Percentiles rank a stretch among this genome's conserved stretches.
phyloP scores from a whole-genome alignment of 805 yeast species.

The Candida palmyrensis region DNA sequence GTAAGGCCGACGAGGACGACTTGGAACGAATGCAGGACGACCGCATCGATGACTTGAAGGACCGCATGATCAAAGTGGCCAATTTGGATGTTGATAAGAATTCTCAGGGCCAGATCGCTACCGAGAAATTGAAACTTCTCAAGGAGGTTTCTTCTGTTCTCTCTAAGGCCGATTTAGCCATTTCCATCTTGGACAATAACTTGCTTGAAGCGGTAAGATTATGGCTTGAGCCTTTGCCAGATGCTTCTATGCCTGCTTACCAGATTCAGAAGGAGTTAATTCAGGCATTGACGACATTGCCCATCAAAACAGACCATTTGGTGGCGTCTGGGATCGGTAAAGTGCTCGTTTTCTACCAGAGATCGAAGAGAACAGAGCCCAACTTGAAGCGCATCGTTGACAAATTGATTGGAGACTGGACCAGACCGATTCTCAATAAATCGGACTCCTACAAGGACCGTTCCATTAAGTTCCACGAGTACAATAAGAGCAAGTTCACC shows the following conservation, averaged over 20 bases:
- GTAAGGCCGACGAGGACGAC: constrained; percentile 84
- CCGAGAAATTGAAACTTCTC: constrained; percentile 71
- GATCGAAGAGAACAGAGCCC: constrained; percentile 85
- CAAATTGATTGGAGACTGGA: constrained; percentile 92
- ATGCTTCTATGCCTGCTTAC: constrained; percentile 95
- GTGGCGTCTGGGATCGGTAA: constrained; percentile 94
- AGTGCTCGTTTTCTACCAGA: constrained; percentile 87
- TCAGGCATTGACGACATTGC: constrained; percentile 66
- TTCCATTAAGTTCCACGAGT: constrained; percentile 61
- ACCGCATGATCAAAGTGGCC: constrained; percentile 86
- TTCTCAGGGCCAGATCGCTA: constrained; percentile 63
- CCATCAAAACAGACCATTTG: constrained; percentile 92
- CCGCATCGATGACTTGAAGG: constrained; percentile 72
- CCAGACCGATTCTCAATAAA: constrained; percentile 94
- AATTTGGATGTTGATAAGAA: constrained; percentile 61
- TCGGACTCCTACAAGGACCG: constrained; percentile 92
- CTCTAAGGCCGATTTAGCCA: constrained; percentile 80
- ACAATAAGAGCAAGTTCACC: constrained; percentile 53
- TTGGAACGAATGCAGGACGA: constrained; percentile 95
- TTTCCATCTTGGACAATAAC: constrained; percentile 90
- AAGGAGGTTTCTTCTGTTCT: constrained; percentile 73
- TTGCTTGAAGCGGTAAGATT: constrained; percentile 86
- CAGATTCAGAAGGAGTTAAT: constrained; percentile 90
- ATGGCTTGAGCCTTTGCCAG: constrained; percentile 98
- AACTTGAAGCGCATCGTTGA: constrained; percentile 84